Base-by-base conservation (phyloP, 306 rosid genomes). In the Oemleria cerasiformis region DNA sequence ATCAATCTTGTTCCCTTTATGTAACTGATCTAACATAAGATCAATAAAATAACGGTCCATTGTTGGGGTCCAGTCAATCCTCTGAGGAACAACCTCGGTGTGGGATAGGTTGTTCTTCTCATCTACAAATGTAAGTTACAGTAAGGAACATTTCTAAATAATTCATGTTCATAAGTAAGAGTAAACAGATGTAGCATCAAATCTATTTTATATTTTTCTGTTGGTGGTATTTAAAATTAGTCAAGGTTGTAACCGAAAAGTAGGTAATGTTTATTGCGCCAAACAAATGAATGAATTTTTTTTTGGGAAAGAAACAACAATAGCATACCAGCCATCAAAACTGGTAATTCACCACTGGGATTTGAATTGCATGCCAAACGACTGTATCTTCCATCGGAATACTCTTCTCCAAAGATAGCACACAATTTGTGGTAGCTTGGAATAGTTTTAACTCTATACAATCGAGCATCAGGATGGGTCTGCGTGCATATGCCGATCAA, bases 391-490 rank as follows among this genome's bases (percentile, higher is more conserved):
- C 84, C 82, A 67, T 79, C 81, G 69, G 77, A 69, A 71, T 70
- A 49, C 63, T 84, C 88, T 85, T 79, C 91, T 71, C 86, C 84
- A 86, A 88, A 86, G 74, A 90, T 84, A 56, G 74, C 74, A 59
- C 88, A 72, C 77, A 90, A 75, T 75, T 90, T 90, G 65, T 66
- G 65, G 76, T 82, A 90, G 81, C 92, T 84, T 19, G 86, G 88
- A 48, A 88, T 79, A 47, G 96, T 90, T 84, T 90, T 90, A 66
- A 88, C 91, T 84, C 93, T 83, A 65, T 86, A 86, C 47, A 87
- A 59, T 79, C 87, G 92, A 68, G 88, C 87, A 81, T 84, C 96
- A 64, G 91, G 88, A 73, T 86, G 90, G 64, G 23, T 88, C 96
- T 90, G 86, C 84, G 76, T 43, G 67, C 77, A 75, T 30, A 30